phyloP scores from a whole-genome alignment of 2,329 filamentous ascomycete genomes.

The Botrytis aclada region DNA sequence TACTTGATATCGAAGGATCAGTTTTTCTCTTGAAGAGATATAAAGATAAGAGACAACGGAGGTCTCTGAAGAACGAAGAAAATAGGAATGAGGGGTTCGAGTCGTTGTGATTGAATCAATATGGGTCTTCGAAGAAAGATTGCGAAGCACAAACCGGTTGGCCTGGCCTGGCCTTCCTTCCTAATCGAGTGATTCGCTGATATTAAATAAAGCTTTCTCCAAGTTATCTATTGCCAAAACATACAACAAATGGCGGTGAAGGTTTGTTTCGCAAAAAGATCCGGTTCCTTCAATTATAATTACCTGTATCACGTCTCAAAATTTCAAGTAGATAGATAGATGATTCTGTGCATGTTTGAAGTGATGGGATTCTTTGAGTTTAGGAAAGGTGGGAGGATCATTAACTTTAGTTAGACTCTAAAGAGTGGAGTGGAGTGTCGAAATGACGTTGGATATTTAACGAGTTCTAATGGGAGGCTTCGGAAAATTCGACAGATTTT shows the following conservation, averaged over 20 bases:
- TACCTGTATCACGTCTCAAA: neutral
- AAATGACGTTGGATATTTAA: slow-evolving; percentile 1
- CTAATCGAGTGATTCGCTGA: slow-evolving; percentile 1
- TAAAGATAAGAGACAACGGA: neutral
- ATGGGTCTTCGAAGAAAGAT: neutral
- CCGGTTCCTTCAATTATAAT: neutral
- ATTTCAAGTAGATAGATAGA: neutral
- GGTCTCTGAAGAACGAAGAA: neutral
- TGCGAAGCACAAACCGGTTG: neutral
- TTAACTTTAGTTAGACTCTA: neutral
- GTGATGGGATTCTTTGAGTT: slow-evolving; percentile 4
- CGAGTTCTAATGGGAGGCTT: neutral
- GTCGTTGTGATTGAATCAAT: neutral
- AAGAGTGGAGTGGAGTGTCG: slow-evolving; percentile 9
- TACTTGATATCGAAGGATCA: neutral
- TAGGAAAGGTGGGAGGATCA: slow-evolving; percentile 1
- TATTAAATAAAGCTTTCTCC: neutral
- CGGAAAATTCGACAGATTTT: neutral
- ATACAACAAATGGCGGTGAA: neutral
- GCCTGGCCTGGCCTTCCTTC: slow-evolving; percentile 1
- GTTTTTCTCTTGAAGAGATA: neutral
- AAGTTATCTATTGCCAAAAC: neutral
- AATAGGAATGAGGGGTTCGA: neutral
- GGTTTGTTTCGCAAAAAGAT: neutral
- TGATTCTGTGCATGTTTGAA: slow-evolving; percentile 1